These are phyloP conservation scores for Rhododendron kiyosumense DNA, from an alignment of 148 eudicot species.

Conservation along the genomic window DNA sequence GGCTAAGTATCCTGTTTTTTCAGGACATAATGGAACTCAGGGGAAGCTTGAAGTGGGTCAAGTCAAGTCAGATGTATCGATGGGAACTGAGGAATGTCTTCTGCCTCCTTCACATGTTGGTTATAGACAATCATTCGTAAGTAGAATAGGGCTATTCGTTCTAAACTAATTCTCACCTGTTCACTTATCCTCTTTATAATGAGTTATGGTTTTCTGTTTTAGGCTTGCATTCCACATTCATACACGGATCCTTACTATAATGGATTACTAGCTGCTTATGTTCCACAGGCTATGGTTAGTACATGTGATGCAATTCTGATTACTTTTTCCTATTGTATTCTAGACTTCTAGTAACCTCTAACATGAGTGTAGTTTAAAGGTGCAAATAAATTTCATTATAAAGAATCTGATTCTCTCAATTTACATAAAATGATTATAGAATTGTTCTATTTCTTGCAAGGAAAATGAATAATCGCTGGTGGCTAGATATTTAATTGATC, in stretches of 20 bases:
- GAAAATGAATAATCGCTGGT: neutral
- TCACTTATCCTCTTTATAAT: neutral
- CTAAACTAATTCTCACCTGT: neutral
- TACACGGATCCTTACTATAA: slow-evolving; percentile 40
- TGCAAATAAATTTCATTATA: neutral
- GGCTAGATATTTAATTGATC: neutral
- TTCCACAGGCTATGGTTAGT: slow-evolving; percentile 48
- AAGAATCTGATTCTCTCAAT: neutral
- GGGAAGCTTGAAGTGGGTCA: slow-evolving; percentile 28
- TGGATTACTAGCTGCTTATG: slow-evolving; percentile 35
- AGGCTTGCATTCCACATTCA: slow-evolving; percentile 39
- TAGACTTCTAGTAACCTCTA: neutral
- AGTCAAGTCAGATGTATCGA: slow-evolving; percentile 9
- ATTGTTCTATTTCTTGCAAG: neutral
- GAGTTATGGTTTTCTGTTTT: slow-evolving; percentile 17
- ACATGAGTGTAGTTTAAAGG: neutral
- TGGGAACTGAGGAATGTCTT: slow-evolving; percentile 31
- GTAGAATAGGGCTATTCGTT: slow-evolving; percentile 12
- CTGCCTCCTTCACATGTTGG: slow-evolving; percentile 38
- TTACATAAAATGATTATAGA: neutral
- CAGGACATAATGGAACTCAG: slow-evolving; percentile 25
- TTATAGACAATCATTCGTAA: slow-evolving; percentile 41
- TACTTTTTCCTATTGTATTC: neutral
- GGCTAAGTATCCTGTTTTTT: neutral
- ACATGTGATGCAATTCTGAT: slow-evolving; percentile 10